Base-by-base conservation (phyloP, 345 rosid species). In the Rhodomyrtus tomentosa region DNA sequence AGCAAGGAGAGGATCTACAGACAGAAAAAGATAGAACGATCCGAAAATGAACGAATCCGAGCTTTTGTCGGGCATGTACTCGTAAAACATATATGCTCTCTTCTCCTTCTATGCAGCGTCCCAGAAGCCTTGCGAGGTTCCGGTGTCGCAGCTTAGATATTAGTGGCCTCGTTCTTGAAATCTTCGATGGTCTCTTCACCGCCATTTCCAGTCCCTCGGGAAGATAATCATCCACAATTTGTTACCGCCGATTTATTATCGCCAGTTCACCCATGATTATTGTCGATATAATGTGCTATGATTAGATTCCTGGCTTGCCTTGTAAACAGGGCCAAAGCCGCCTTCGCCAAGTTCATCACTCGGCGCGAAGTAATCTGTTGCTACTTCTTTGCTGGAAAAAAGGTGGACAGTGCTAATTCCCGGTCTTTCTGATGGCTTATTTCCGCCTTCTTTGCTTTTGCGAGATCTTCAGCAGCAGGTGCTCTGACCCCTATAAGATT, bases 271-370 rank as follows among this genome's bases (percentile, higher is more conserved):
- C 54, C 50, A 81, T 20, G 8, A 14, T 40, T 82, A 55, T 38
- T 51, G 22, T 48, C 5, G 0, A 2, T 7, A 22, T 24, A 29
- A 22, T 12, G 27, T 4, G 1, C 5, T 29, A 81, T 4, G 22
- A 42, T 72, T 68, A 10, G 12, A 45, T 50, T 53, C 29, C 48
- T 48, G 32, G 36, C 85, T 82, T 83, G 86, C 91, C 91, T 88
- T 88, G 86, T 90, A 91, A 86, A 93, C 95, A 18, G 59, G 83
- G 7, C 94, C 95, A 85, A 92, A 92, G n/a, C 93, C 94, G 4
- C 94, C 95, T 84, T 89, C 86, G 2, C 95, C 93, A 13, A 93
- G 84, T 86, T 90, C 90, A 52, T 91, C 89, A 3, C 62, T 58
- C 12, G 79, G 42, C 6, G 87, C 84, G 27, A 92, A 93, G 18